Percentiles rank a stretch among this genome's conserved stretches.
phyloP scores from a whole-genome alignment of 768 basidiomycete species.

The Lactarius sanguifluus region DNA sequence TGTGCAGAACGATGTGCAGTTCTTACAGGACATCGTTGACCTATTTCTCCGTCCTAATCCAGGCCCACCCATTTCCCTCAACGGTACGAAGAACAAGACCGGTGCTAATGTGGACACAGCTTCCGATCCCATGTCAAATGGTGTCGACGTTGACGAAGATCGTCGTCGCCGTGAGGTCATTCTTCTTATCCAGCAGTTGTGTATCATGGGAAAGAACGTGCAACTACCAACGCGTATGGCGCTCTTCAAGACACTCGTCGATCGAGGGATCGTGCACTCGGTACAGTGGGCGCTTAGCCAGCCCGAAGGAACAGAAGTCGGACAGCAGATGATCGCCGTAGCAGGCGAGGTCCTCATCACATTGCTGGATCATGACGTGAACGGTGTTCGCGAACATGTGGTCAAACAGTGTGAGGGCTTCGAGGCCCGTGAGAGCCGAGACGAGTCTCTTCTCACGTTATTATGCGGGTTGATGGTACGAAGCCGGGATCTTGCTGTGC shows the following conservation, averaged over 20 bases:
- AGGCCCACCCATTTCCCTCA: constrained; percentile 34
- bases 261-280: constrained; percentile 85
- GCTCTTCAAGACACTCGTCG: constrained; percentile 84
- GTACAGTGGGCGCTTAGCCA: constrained; percentile 89
- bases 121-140: constrained; percentile 20
- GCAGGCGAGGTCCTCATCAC: constrained; percentile 84
- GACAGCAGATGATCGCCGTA: constrained; percentile 66
- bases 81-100: constrained; percentile 33
- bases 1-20: constrained; percentile 72
- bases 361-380: constrained; percentile 87
- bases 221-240: constrained; percentile 83
- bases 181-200: constrained; percentile 86
- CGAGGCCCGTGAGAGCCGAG: constrained; percentile 57
- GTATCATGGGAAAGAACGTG: constrained; percentile 95
- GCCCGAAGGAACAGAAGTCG: constrained; percentile 52
- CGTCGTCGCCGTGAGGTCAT: constrained; percentile 72
- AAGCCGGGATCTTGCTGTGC: constrained; percentile 81
- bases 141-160: constrained; percentile 28
- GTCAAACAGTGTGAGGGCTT: constrained; percentile 75
- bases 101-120: constrained; percentile 31
- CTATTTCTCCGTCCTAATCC: constrained; percentile 51
- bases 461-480: constrained; percentile 75
- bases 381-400: constrained; percentile 81
- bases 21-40: constrained; percentile 75
- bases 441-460: constrained; percentile 72